A percentile compares a stretch with the other conserved stretches of the same genome.
Evolutionary conservation across 2,329 filamentous ascomycete genomes (phyloP).

Genomic region (Aspergillus sp.): DNA sequence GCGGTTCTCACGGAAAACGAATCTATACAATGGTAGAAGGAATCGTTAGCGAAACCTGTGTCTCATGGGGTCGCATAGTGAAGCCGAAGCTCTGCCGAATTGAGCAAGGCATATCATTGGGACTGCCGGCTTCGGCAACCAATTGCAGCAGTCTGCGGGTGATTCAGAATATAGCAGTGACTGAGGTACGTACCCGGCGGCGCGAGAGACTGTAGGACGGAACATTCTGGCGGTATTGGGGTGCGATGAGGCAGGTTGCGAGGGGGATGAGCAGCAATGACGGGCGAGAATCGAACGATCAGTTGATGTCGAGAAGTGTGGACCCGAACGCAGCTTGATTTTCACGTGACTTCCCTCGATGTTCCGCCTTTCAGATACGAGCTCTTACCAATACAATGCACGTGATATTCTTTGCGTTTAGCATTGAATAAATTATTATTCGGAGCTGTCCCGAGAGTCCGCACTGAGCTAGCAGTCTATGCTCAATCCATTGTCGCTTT

Average conservation of each 20-base stretch:
- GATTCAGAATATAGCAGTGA: neutral
- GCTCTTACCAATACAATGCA: conserved; percentile 27
- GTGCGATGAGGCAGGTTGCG: conserved; percentile 29
- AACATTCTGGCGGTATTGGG: conserved; percentile 44
- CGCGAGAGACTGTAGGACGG: conserved; percentile 45
- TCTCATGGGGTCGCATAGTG: neutral
- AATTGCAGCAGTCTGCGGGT: conserved; percentile 20
- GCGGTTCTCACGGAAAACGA: conserved; percentile 68
- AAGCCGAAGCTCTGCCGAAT: conserved; percentile 21
- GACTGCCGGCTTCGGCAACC: conserved; percentile 21
- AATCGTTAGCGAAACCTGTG: conserved; percentile 25
- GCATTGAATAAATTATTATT: conserved; percentile 13
- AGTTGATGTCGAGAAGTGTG: conserved; percentile 36
- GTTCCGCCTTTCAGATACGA: conserved; percentile 34
- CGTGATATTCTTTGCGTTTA: neutral
- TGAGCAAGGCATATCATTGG: conserved; percentile 17
- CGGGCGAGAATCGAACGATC: conserved; percentile 29
- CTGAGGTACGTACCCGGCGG: conserved; percentile 45
- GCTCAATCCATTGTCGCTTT: neutral
- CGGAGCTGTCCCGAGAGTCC: conserved; percentile 9
- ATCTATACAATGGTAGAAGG: conserved; percentile 37
- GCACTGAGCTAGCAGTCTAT: neutral
- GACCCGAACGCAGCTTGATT: conserved; percentile 26
- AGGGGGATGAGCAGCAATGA: conserved; percentile 33
- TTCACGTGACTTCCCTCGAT: conserved; percentile 38